These are phyloP conservation scores for Candida nemodendra DNA, from an alignment of 805 yeast species.

Conservation along the genomic window DNA sequence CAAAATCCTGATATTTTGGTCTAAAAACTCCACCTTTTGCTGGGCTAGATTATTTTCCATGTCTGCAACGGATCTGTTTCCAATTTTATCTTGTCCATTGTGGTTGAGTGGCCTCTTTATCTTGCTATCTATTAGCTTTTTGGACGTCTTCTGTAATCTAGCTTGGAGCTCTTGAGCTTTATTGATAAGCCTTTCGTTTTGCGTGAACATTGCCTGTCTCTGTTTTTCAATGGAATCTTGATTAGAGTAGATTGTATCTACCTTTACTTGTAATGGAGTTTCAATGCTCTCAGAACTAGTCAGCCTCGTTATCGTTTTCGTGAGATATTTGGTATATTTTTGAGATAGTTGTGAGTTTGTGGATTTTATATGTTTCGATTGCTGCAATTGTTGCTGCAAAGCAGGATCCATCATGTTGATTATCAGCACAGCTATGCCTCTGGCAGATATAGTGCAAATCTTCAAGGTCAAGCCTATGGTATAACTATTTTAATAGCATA, in stretches of 20 bases:
- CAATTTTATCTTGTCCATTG: too few species aligned
- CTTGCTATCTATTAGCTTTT: conserved; percentile 14
- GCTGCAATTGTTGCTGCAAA: conserved; percentile 24
- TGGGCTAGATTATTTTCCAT: conserved; percentile 38
- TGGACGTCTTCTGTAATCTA: conserved; percentile 16
- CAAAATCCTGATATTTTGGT: conserved; percentile 68
- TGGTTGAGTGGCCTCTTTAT: conserved; percentile 8
- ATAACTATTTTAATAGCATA: too few species aligned
- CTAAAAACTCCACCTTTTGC: conserved; percentile 63
- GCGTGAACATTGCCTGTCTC: conserved; percentile 13
- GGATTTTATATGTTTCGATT: conserved; percentile 21
- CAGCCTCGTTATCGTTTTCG: conserved; percentile 20
- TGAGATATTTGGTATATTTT: conserved; percentile 22
- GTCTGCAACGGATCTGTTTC: too few species aligned
- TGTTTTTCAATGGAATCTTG: conserved; percentile 27
- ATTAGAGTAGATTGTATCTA: conserved; percentile 31
- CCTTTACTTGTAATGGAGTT: conserved; percentile 23
- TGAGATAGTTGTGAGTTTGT: conserved; percentile 21
- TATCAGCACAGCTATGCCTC: too few species aligned
- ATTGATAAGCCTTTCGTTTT: conserved; percentile 12
- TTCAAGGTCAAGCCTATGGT: too few species aligned
- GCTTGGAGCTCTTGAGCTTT: conserved; percentile 11
- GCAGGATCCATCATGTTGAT: conserved; percentile 25
- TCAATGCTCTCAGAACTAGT: conserved; percentile 14
- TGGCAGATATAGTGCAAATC: too few species aligned